Conservation (phyloP, 2,329 filamentous ascomycete species). For the Aspergillus felis region DNA sequence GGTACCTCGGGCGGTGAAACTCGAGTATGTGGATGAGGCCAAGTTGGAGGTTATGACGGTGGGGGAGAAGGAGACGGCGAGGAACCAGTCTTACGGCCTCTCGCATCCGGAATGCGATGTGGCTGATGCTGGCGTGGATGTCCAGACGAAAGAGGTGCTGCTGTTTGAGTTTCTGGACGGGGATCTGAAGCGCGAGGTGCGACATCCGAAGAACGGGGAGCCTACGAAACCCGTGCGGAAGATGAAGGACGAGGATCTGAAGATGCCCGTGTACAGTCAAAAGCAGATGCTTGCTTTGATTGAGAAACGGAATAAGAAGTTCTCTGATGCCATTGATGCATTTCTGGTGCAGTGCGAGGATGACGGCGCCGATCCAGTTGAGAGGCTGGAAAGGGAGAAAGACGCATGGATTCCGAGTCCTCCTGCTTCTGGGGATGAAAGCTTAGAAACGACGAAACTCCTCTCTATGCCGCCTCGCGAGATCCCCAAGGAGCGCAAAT, state of each 20-base stretch:
- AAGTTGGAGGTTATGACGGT: slow-evolving; percentile 76
- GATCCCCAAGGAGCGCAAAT: slow-evolving; percentile 76
- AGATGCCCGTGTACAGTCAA: slow-evolving; percentile 89
- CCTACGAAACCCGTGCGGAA: slow-evolving; percentile 64
- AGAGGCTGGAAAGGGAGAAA: slow-evolving; percentile 58
- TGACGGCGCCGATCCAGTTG: slow-evolving; percentile 60
- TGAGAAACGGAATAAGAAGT: slow-evolving; percentile 83
- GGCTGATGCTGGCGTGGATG: slow-evolving; percentile 27
- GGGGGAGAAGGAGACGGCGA: slow-evolving; percentile 50
- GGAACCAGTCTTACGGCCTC: slow-evolving; percentile 51
- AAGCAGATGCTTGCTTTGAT: slow-evolving; percentile 88
- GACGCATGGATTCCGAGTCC: slow-evolving; percentile 61
- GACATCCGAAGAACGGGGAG: slow-evolving; percentile 68
- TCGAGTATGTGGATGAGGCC: slow-evolving; percentile 80
- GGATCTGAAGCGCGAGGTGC: slow-evolving; percentile 77
- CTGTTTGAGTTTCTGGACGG: slow-evolving; percentile 92
- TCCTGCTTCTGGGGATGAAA: slow-evolving; percentile 36
- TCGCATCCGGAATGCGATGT: slow-evolving; percentile 37
- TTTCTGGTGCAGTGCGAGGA: slow-evolving; percentile 74
- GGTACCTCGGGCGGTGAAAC: slow-evolving; percentile 73
- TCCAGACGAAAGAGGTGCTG: slow-evolving; percentile 62
- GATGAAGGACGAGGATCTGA: slow-evolving; percentile 72
- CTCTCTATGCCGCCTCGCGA: slow-evolving; percentile 56
- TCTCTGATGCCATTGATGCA: slow-evolving; percentile 67
- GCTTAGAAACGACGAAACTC: slow-evolving; percentile 37